Conservation (phyloP, 2,329 filamentous ascomycete genomes). For the Laburnicola sp. region DNA sequence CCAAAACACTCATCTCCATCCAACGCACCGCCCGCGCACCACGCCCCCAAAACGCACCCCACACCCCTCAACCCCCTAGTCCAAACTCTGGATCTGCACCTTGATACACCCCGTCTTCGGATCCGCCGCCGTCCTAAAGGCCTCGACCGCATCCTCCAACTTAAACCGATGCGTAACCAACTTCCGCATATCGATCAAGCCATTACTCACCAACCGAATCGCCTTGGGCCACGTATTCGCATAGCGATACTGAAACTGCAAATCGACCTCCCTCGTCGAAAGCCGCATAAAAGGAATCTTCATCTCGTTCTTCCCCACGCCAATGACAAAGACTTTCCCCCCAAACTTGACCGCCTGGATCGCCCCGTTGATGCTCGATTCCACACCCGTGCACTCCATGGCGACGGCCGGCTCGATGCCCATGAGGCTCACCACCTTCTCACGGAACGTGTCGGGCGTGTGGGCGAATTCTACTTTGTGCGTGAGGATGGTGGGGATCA, state of each 20-base stretch:
- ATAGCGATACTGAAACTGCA: constrained; percentile 97
- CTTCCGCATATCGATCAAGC: constrained; percentile 77
- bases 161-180: constrained; percentile 86
- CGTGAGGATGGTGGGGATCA: constrained; percentile 78
- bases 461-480: constrained; percentile 71
- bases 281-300: constrained; percentile 93
- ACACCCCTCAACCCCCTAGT: constrained; percentile 15
- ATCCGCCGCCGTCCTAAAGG: constrained; percentile 86
- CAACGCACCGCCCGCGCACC: too few species aligned
- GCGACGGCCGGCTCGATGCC: constrained; percentile 79
- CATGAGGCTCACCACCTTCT: constrained; percentile 68
- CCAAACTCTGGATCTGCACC: constrained; percentile 81
- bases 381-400: constrained; percentile 93
- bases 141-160: constrained; percentile 83
- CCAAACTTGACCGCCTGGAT: constrained; percentile 94
- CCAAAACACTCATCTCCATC: too few species aligned
- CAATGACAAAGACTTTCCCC: constrained; percentile 95
- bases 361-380: constrained; percentile 81
- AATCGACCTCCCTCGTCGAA: constrained; percentile 86
- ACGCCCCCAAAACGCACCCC: too few species aligned
- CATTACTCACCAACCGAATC: constrained; percentile 82
- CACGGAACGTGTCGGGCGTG: constrained; percentile 71
- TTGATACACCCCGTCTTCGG: constrained; percentile 96
- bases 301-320: constrained; percentile 94
- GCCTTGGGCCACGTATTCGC: constrained; percentile 94